phyloP scores from a whole-genome alignment of 23 red algal genomes.

The Gracilaria domingensis region DNA sequence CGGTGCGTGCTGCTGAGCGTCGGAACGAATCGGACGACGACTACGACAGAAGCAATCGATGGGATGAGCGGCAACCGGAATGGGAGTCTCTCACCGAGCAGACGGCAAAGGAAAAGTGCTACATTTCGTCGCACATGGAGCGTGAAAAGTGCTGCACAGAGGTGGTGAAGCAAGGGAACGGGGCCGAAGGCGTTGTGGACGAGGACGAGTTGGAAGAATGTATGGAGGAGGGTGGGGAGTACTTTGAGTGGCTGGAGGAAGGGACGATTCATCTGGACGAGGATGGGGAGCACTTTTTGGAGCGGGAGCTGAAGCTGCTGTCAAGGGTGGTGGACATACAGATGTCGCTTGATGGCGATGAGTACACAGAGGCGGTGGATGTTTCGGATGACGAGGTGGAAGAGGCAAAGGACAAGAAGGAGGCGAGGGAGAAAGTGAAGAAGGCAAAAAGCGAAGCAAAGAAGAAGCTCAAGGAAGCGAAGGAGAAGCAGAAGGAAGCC shows the following conservation, averaged over 20 bases:
- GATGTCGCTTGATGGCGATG: not conserved
- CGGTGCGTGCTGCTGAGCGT: too few species aligned
- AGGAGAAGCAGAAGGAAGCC: too few species aligned
- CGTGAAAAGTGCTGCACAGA: not conserved
- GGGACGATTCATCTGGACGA: not conserved
- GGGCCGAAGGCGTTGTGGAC: not conserved
- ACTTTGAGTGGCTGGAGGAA: not conserved
- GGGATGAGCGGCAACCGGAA: too few species aligned
- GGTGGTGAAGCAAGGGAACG: not conserved
- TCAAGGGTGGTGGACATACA: not conserved
- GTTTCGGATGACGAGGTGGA: not conserved
- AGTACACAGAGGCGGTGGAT: not conserved
- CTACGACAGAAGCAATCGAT: not conserved
- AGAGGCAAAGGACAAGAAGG: not conserved
- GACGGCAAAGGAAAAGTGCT: not conserved
- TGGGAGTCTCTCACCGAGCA: not conserved
- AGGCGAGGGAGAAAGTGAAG: too few species aligned
- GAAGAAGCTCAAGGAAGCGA: too few species aligned
- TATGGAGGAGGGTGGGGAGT: slow-evolving; percentile 8
- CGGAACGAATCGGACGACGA: not conserved
- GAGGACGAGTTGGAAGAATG: not conserved
- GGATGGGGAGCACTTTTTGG: not conserved
- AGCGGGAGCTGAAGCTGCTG: not conserved
- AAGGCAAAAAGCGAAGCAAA: too few species aligned
- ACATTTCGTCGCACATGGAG: not conserved